A percentile compares a stretch with the other conserved stretches of the same genome.
These are phyloP conservation scores for Solanum hybrid DNA, from an alignment of 305 asterid species.

Conservation along the genomic window DNA sequence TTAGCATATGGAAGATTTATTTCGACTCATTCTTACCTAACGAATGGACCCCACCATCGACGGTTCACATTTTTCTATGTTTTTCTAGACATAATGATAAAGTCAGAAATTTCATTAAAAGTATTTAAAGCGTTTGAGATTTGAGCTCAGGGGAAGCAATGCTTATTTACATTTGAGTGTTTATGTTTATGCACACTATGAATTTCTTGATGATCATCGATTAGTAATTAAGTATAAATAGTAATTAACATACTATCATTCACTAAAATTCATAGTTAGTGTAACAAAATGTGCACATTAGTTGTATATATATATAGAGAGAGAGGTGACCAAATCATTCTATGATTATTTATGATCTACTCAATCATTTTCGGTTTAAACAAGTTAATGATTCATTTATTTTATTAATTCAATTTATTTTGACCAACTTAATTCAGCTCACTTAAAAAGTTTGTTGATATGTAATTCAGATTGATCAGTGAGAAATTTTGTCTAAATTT, in stretches of 20 bases:
- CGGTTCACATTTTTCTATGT: neutral
- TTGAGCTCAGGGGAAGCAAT: neutral
- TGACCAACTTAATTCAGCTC: no score
- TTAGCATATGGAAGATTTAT: neutral
- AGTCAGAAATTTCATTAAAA: neutral
- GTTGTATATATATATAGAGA: no score
- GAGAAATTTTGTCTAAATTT: neutral
- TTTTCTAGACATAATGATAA: rapidly evolving
- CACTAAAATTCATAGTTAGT: no score
- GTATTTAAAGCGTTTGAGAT: neutral
- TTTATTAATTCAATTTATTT: no score
- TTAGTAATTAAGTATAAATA: neutral
- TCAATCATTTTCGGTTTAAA: no score
- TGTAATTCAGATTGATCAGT: neutral
- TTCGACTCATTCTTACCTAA: neutral
- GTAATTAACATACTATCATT: no score
- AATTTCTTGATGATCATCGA: neutral
- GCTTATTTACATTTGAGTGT: neutral
- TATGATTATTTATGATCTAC: no score
- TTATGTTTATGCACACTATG: neutral
- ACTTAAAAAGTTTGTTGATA: no score
- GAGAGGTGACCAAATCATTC: neutral
- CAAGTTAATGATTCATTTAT: no score
- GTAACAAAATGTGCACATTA: no score
- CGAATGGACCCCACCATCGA: neutral